A percentile compares a stretch with the other conserved stretches of the same genome.
phyloP scores from a whole-genome alignment of 805 yeast genomes.

The Saitoella complicata region DNA sequence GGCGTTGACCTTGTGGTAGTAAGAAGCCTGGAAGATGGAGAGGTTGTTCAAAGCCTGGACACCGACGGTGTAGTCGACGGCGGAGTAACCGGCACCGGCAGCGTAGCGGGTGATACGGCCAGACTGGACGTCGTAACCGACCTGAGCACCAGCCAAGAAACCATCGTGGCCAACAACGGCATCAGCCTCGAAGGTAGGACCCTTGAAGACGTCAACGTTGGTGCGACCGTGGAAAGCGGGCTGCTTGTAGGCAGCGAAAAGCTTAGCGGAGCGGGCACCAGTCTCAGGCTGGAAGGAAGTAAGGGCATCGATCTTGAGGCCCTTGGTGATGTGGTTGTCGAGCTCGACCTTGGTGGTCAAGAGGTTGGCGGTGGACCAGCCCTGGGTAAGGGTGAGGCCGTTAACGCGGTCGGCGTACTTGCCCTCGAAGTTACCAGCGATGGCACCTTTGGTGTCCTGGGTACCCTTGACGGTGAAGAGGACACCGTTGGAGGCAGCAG shows the following conservation, averaged over 20 bases:
- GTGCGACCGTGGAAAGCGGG: conserved; percentile 88
- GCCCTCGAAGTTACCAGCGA: conserved; percentile 80
- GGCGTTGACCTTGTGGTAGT: conserved; percentile 90
- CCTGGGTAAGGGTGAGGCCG: conserved; percentile 88
- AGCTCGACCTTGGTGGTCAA: conserved; percentile 87
- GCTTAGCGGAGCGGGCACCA: conserved; percentile 62
- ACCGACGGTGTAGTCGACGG: conserved; percentile 73
- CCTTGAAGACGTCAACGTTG: conserved; percentile 86
- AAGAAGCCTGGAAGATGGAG: conserved; percentile 81
- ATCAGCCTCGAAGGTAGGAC: conserved; percentile 91
- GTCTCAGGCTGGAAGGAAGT: conserved; percentile 77
- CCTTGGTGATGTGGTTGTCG: conserved; percentile 81
- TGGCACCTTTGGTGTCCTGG: conserved; percentile 57
- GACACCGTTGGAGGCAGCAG: conserved; percentile 93
- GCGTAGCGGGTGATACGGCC: conserved; percentile 91
- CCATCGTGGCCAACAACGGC: conserved; percentile 91
- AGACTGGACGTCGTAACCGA: conserved; percentile 85
- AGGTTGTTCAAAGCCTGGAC: conserved; percentile 74
- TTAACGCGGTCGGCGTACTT: conserved; percentile 83
- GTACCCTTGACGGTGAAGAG: conserved; percentile 84
- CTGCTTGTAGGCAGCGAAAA: conserved; percentile 82
- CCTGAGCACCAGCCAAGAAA: conserved; percentile 91
- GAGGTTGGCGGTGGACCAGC: conserved; percentile 91
- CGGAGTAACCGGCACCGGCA: conserved; percentile 83
- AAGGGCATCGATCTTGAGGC: conserved; percentile 81